Base-by-base conservation (phyloP, 1,284 basidiomycete species). In the Melampsora americana region DNA sequence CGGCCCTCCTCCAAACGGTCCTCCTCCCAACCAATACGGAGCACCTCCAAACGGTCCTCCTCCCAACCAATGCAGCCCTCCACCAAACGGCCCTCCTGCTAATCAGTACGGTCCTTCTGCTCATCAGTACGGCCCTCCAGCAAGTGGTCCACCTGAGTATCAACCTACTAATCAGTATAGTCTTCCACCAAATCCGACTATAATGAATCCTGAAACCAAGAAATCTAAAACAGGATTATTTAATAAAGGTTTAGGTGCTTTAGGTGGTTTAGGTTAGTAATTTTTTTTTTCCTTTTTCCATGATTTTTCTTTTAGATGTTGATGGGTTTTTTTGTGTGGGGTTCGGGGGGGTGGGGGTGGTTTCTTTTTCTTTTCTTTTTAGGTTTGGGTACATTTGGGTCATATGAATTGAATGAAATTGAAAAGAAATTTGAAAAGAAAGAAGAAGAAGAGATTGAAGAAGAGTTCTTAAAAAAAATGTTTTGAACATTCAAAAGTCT, bases 381-480 rank as follows among this genome's bases (percentile, higher is more conserved):
- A 73, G 71, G 64, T 16, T 50, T 73, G 44, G 71, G 71, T 26
- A 62, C 71, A 42, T 66, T 73, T n/a, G 71, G 64, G 5, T 65
- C 62, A 23, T 62, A 73, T 53, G 71, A 73, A 59, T 73, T 62
- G 71, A 61, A 59, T 20, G 28, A 65, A 59, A 62, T 66, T 59
- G 71, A 73, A 35, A 42, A 53, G 16, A 61, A 50, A 28, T 59
- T 64, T 16, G 70, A 72, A 44, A 62, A 73, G 28, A 50, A 62
- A 44, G 61, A 73, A 60, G 39, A 42, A 42, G 71, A 73, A 44
- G 71, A 66, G n/a, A 62, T 62, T 6, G 66, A 73, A 35, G 71
- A 73, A 66, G 71, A 61, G 23, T n/a, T n/a, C n/a, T n/a, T n/a
- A n/a, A n/a, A n/a, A n/a, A n/a, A n/a, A n/a, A n/a, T n/a, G n/a